Conservation (phyloP, 441 rosid genomes). For the Omphalea diandra region DNA sequence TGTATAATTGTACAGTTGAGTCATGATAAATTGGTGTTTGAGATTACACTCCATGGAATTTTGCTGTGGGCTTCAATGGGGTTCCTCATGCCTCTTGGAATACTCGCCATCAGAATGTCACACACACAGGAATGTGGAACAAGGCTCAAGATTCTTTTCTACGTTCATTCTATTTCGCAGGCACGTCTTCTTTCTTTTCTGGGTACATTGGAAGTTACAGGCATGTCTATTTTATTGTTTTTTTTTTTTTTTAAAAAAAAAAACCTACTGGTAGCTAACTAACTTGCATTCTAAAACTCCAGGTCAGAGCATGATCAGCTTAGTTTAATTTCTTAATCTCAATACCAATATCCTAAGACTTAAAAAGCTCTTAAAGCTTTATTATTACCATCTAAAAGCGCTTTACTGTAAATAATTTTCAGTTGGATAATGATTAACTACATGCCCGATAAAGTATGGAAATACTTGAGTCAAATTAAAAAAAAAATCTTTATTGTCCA, state of each 20-base stretch:
- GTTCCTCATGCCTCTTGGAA: conserved; percentile 68
- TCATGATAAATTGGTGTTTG: conserved; percentile 40
- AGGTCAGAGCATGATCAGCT: no score
- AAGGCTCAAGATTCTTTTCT: conserved; percentile 46
- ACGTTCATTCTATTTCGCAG: conserved; percentile 65
- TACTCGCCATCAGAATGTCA: conserved; percentile 65
- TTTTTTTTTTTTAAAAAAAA: neutral
- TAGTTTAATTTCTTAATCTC: no score
- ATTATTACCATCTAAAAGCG: no score
- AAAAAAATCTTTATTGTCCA: no score
- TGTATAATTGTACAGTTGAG: conserved; percentile 31
- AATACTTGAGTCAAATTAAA: no score
- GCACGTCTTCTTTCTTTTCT: conserved; percentile 61
- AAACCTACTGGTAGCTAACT: no score
- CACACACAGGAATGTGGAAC: conserved; percentile 38
- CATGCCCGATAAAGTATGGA: no score
- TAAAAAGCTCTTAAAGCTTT: no score
- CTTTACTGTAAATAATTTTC: no score
- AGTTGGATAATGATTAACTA: no score
- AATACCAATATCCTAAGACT: no score
- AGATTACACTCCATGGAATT: conserved; percentile 68
- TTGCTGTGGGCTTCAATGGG: conserved; percentile 84
- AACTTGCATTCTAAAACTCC: no score
- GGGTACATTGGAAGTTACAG: conserved; percentile 64
- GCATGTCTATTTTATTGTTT: conserved; percentile 32